Conservation (phyloP, 257 asterid genomes). For the Scutellaria galericulata region DNA sequence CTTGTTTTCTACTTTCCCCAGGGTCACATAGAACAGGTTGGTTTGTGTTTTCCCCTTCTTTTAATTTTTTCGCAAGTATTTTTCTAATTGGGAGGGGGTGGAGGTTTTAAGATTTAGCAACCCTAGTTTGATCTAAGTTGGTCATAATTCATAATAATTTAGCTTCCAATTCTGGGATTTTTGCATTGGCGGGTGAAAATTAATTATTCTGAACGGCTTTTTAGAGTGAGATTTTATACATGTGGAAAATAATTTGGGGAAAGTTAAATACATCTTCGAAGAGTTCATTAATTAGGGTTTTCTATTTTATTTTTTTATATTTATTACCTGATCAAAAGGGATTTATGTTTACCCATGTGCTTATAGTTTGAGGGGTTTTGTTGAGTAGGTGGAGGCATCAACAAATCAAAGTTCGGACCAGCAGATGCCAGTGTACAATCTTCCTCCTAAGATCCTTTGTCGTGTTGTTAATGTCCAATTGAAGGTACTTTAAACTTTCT, state of each 20-base stretch:
- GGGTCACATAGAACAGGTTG: conserved; percentile 98
- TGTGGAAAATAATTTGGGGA: neutral
- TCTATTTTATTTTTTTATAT: neutral
- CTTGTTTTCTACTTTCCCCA: conserved; percentile 93
- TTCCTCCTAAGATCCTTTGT: conserved; percentile 89
- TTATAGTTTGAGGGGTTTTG: conserved; percentile 30
- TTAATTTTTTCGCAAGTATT: neutral
- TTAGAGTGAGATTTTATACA: neutral
- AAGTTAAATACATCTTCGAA: neutral
- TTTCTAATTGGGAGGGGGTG: conserved; percentile 2
- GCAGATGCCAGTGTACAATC: conserved; percentile 92
- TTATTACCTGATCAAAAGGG: neutral
- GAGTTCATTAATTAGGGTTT: neutral
- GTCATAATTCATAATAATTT: conserved; percentile 18
- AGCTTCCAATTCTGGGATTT: conserved; percentile 14
- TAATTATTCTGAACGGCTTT: conserved; percentile 2
- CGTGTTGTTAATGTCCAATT: conserved; percentile 76
- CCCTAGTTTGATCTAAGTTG: conserved; percentile 31
- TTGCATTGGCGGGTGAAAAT: neutral
- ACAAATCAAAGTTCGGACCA: conserved; percentile 93
- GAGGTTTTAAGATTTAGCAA: neutral
- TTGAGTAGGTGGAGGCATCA: conserved; percentile 86
- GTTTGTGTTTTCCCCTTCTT: neutral
- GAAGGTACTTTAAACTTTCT: conserved; percentile 54
- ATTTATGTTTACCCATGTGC: neutral